These are phyloP conservation scores for Periglandula ipomoeae DNA, from an alignment of 2,329 filamentous ascomycete species.

Conservation along the genomic window DNA sequence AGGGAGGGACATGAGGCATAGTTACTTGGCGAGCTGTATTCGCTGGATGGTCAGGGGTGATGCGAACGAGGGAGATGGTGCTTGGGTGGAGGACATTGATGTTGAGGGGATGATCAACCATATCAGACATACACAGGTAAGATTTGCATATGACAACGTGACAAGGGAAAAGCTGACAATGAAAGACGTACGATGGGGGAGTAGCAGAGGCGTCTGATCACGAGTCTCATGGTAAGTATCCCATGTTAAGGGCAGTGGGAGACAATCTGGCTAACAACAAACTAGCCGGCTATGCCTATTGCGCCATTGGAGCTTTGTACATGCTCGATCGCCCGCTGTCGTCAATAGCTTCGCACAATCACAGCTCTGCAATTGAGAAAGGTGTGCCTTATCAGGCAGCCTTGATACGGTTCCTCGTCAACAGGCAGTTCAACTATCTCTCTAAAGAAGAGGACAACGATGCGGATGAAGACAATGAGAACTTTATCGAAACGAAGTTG, in stretches of 20 bases:
- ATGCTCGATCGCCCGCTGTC: slow-evolving; percentile 58
- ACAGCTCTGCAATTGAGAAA: slow-evolving; percentile 22
- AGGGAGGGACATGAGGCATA: slow-evolving; percentile 77
- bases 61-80: slow-evolving; percentile 37
- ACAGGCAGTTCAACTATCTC: slow-evolving; percentile 55
- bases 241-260: no score
- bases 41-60: slow-evolving; percentile 71
- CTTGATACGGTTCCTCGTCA: slow-evolving; percentile 48
- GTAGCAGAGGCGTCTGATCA: slow-evolving; percentile 69
- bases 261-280: no score
- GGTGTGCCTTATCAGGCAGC: slow-evolving; percentile 24
- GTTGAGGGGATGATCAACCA: slow-evolving; percentile 60
- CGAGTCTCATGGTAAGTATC: slow-evolving; percentile 73
- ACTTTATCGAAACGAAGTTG: slow-evolving; percentile 25
- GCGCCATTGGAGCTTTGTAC: slow-evolving; percentile 67
- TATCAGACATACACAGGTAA: slow-evolving; percentile 53
- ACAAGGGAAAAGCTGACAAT: not conserved
- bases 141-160: no score
- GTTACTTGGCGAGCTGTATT: slow-evolving; percentile 73
- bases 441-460: slow-evolving; percentile 34
- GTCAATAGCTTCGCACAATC: slow-evolving; percentile 8
- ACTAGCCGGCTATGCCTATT: slow-evolving; percentile 81
- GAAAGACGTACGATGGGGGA: slow-evolving; percentile 73
- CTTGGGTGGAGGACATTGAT: slow-evolving; percentile 62
- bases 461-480: slow-evolving; percentile 34